Conservation (phyloP, 2,329 filamentous ascomycete genomes). For the Talaromyces sp. region DNA sequence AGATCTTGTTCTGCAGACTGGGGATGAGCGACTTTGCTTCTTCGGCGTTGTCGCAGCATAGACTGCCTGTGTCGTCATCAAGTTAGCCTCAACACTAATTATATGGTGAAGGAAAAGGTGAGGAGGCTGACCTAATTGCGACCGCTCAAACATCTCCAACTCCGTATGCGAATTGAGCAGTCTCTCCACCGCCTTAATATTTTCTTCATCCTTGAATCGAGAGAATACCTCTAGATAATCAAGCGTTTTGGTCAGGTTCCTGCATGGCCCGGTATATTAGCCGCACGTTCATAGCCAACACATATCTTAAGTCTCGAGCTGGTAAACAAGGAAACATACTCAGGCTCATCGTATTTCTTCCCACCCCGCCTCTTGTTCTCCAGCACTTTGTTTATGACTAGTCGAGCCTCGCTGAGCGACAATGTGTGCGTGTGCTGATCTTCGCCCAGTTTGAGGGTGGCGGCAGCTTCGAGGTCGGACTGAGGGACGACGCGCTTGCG, state of each 20-base stretch:
- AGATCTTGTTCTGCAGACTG: constrained; percentile 81
- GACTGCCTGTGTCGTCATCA: constrained; percentile 60
- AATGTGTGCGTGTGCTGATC: constrained; percentile 89
- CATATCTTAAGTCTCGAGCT: not conserved
- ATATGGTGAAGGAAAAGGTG: constrained; percentile 11
- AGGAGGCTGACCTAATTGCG: constrained; percentile 67
- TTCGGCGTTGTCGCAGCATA: constrained; percentile 88
- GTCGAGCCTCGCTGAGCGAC: constrained; percentile 84
- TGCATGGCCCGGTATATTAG: constrained; percentile 16
- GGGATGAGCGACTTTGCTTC: constrained; percentile 97
- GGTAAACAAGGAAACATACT: constrained; percentile 52
- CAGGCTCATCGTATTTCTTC: constrained; percentile 79
- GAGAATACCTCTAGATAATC: constrained; percentile 94
- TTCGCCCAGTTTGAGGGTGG: constrained; percentile 81
- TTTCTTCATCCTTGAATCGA: constrained; percentile 92
- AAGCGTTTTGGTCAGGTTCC: constrained; percentile 77
- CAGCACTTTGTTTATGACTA: constrained; percentile 87
- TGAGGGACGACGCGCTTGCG: constrained; percentile 42
- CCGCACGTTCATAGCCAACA: not conserved
- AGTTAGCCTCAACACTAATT: not conserved
- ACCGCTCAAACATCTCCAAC: constrained; percentile 87
- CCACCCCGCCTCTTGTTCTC: constrained; percentile 73
- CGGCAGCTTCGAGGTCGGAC: constrained; percentile 78
- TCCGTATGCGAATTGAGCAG: constrained; percentile 72
- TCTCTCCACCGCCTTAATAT: constrained; percentile 89